Evolutionary conservation across 805 yeast genomes (phyloP).

Genomic region (Kodamaea lidongshanica): DNA sequence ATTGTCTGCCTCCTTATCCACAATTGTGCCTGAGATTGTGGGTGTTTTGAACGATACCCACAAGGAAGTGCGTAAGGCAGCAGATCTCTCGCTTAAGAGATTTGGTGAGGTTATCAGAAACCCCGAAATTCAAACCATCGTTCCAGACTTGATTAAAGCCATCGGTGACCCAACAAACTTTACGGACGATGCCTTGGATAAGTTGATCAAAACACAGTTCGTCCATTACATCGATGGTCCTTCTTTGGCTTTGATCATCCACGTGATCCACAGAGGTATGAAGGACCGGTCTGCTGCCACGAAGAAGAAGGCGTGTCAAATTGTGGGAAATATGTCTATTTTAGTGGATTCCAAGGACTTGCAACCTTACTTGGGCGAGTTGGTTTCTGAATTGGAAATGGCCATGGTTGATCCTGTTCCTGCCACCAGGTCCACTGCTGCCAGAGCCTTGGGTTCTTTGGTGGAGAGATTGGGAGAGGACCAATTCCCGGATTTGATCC

Average conservation of each 20-base stretch:
- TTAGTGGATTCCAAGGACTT: constrained; percentile 85
- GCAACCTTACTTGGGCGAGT: constrained; percentile 69
- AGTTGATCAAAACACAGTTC: constrained; percentile 82
- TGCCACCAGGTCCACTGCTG: constrained; percentile 93
- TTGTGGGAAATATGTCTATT: constrained; percentile 98
- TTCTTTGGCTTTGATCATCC: constrained; percentile 88
- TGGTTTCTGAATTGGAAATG: constrained; percentile 76
- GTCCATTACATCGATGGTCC: constrained; percentile 99
- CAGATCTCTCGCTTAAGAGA: constrained; percentile 77
- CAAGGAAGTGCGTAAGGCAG: constrained; percentile 94
- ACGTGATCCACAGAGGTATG: constrained; percentile 94
- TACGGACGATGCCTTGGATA: constrained; percentile 83
- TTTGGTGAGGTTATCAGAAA: constrained; percentile 97
- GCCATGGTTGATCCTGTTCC: constrained; percentile 99
- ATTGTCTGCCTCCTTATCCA: constrained; percentile 78
- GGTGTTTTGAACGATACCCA: constrained; percentile 92
- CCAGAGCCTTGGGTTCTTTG: constrained; percentile 92
- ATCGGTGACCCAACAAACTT: constrained; percentile 92
- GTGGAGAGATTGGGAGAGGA: constrained; percentile 97
- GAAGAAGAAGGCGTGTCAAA: constrained; percentile 91
- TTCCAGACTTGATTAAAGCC: constrained; percentile 81
- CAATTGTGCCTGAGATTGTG: constrained; percentile 93
- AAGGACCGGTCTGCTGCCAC: constrained; percentile 88
- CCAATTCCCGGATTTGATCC: constrained; percentile 85
- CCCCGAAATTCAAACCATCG: constrained; percentile 92